Conservation (phyloP, 1,139 yeast species). For the Pichia sp. region DNA sequence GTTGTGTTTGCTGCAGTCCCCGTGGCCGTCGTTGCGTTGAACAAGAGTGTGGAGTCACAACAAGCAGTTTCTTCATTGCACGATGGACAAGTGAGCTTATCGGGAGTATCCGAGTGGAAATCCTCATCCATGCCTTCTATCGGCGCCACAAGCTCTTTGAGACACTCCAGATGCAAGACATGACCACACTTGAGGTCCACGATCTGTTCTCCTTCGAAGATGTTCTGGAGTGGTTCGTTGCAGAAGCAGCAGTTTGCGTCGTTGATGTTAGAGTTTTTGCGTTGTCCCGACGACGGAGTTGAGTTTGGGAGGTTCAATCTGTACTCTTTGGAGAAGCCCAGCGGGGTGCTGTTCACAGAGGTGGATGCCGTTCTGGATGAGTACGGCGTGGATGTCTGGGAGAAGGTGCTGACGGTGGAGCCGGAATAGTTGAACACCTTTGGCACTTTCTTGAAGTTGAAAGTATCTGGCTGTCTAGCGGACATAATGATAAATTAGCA, state of each 20-base stretch:
- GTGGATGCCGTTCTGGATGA: conserved; percentile 7
- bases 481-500: background rate
- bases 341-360: conserved; percentile 5
- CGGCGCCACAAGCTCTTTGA: conserved; percentile 8
- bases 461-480: background rate
- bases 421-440: conserved; percentile 13
- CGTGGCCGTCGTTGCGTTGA: background rate
- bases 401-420: conserved; percentile 7
- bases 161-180: conserved; percentile 21
- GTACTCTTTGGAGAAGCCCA: background rate
- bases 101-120: background rate
- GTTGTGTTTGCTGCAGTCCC: background rate
- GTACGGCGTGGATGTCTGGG: conserved; percentile 9
- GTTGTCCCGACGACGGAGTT: background rate
- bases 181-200: conserved; percentile 23
- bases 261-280: background rate
- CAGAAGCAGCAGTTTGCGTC: conserved; percentile 19
- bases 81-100: conserved; percentile 17
- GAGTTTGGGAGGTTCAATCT: background rate
- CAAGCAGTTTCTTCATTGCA: conserved; percentile 13
- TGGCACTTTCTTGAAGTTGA: conserved; percentile 13
- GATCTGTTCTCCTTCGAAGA: conserved; percentile 22
- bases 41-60: background rate
- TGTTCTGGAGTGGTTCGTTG: conserved; percentile 17
- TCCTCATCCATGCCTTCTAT: too few species aligned